phyloP scores from a whole-genome alignment of 2,329 filamentous ascomycete species.

The Ceratocystis cacaofunesta region DNA sequence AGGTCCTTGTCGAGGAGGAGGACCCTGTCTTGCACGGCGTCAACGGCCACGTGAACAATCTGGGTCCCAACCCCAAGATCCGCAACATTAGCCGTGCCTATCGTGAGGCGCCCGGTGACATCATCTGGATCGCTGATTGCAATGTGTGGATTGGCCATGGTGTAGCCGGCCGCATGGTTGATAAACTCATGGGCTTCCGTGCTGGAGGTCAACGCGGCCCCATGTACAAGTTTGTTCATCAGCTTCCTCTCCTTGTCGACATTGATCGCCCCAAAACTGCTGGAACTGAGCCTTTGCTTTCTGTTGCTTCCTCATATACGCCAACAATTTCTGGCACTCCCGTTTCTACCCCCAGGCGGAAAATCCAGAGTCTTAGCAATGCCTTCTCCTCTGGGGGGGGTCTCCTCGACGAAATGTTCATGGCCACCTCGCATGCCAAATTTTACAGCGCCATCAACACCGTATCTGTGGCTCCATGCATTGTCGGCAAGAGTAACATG shows the following conservation, averaged over 20 bases:
- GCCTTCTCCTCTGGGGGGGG: conserved; percentile 47
- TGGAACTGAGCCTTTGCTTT: conserved; percentile 17
- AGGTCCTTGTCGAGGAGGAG: conserved; percentile 66
- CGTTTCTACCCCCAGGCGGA: not conserved
- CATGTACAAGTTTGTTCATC: conserved; percentile 80
- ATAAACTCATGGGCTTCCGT: conserved; percentile 59
- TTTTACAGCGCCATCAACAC: conserved; percentile 98
- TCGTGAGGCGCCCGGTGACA: conserved; percentile 69
- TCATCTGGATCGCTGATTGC: conserved; percentile 91
- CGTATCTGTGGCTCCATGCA: conserved; percentile 77
- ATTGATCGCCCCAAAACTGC: conserved; percentile 25
- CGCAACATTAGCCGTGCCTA: conserved; percentile 91
- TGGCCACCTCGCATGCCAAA: conserved; percentile 86
- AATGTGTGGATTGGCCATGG: conserved; percentile 82
- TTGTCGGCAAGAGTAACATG: conserved; percentile 97
- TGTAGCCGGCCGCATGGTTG: conserved; percentile 76
- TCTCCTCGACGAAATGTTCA: conserved; percentile 83
- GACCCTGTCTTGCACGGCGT: conserved; percentile 52
- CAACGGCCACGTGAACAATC: conserved; percentile 35
- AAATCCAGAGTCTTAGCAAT: conserved; percentile 20
- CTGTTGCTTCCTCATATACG: not conserved
- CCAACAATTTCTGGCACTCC: conserved; percentile 2
- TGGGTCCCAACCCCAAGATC: conserved; percentile 97
- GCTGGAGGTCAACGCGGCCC: conserved; percentile 35
- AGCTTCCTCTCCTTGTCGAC: conserved; percentile 82